Evolutionary conservation across 2,329 filamentous ascomycete species (phyloP), one percentile per base, ranked within the genome.

Genomic region (Xylariales sp.): DNA sequence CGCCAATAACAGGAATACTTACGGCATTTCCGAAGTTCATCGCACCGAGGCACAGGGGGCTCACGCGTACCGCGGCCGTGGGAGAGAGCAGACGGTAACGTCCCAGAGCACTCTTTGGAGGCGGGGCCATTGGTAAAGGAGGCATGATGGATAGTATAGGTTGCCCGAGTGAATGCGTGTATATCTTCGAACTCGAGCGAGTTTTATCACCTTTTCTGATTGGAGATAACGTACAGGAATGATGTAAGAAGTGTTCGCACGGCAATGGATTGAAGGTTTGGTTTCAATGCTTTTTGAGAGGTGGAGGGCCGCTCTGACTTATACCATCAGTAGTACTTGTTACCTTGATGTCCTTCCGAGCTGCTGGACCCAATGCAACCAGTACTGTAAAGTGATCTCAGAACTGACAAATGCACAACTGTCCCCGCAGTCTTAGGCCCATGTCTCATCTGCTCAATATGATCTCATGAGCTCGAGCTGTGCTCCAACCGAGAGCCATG

Each of bases 51-150:
- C 74, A 79, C 1, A 87, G 59, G 4, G 82, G 82, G 47, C 78
- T 82, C n/a, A 86, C 82, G 22, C 80, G 70, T 16, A 87, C 69
- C 0, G 74, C 72, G 2, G 84, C 83, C 1, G 71, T 76, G 8
- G 82, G 80, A 1, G 82, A 76, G 10, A 88, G 72, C 33, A 87
- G 61, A 5, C 82, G 78, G 52, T 86, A 84, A 40, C 78, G 73
- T 45, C 70, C 80, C 48, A 87, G 62, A 42, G 78, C 73, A 43
- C 80, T 81, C 58, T 76, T 70, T 19, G 79, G 72, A 4, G 70
- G 61, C 4, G 74, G 66, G 5, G 73, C 67, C 38, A 46, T 43
- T 12, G 44, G 39, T 15, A 42, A 33, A 20, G 22, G 4, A 31
- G 36, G 31, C 36, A 39, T 39, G 10, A 20, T 39, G 25, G 14